A percentile compares a stretch with the other conserved stretches of the same genome.
Evolutionary conservation across 2,329 filamentous ascomycete genomes (phyloP).

Genomic region (Apiospora pterosperma): DNA sequence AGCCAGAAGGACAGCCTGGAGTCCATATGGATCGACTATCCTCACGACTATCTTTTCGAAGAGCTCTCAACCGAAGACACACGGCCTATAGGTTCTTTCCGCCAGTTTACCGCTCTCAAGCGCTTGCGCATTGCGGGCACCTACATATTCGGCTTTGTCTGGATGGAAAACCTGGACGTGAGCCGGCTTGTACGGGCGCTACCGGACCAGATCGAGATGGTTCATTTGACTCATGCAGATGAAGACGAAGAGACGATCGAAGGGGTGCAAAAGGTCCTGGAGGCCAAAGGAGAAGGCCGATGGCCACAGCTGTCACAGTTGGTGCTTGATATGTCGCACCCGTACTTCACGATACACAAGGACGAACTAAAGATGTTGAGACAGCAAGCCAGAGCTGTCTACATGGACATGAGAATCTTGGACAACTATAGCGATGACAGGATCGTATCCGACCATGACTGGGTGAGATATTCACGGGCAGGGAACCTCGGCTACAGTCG

Average conservation of each 20-base stretch:
- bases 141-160: conserved; percentile 11
- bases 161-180: conserved; percentile 4
- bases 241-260: conserved; percentile 11
- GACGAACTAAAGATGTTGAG: neutral
- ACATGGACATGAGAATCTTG: conserved; percentile 1
- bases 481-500: neutral
- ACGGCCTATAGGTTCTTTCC: conserved; percentile 7
- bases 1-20: conserved; percentile 9
- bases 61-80: conserved; percentile 6
- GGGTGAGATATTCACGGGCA: neutral
- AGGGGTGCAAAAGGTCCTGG: neutral
- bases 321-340: neutral
- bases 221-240: conserved; percentile 7
- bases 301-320: neutral
- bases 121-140: conserved; percentile 10
- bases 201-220: conserved; percentile 7
- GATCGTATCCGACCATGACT: neutral
- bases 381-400: neutral
- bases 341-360: neutral
- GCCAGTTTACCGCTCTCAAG: conserved; percentile 7
- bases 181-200: conserved; percentile 6
- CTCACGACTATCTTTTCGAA: conserved; percentile 9
- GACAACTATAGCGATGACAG: conserved; percentile 7
- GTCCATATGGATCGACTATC: conserved; percentile 11
- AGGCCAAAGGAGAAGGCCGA: conserved; percentile 2